A percentile compares a stretch with the other conserved stretches of the same genome.
Evolutionary conservation across 1,284 basidiomycete genomes (phyloP).

Genomic region (Boletus smithii): DNA sequence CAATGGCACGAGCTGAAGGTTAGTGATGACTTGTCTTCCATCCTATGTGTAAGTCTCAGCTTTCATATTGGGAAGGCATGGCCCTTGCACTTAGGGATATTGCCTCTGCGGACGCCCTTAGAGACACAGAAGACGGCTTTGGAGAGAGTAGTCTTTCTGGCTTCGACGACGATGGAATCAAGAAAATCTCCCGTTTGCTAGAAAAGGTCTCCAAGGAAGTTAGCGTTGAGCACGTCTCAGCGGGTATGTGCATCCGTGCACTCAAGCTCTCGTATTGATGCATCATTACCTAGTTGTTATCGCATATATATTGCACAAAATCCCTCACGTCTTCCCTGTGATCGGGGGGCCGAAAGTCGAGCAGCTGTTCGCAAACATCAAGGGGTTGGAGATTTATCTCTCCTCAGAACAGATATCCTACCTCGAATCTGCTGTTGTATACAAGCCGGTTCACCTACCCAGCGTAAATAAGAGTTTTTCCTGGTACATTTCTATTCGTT

Average conservation of each 20-base stretch:
- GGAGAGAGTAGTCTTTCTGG: too few species aligned
- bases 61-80: neutral
- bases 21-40: slow-evolving; percentile 20
- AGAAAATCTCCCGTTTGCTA: neutral
- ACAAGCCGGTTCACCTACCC: slow-evolving; percentile 23
- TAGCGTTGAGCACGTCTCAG: neutral
- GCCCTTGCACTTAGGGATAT: slow-evolving; percentile 3
- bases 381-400: slow-evolving; percentile 43
- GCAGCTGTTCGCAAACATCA: slow-evolving; percentile 43
- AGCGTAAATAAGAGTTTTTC: neutral
- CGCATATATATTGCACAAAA: slow-evolving; percentile 46
- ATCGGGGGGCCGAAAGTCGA: slow-evolving; percentile 48
- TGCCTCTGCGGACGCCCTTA: slow-evolving; percentile 3
- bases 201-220: slow-evolving; percentile 4
- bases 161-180: neutral
- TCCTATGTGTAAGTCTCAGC: neutral
- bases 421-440: slow-evolving; percentile 39
- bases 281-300: slow-evolving; percentile 27
- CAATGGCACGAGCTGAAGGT: slow-evolving; percentile 43
- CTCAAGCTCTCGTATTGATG: neutral
- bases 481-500: neutral
- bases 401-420: slow-evolving; percentile 40
- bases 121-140: slow-evolving; percentile 6
- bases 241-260: neutral
- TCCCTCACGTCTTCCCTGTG: slow-evolving; percentile 46